A percentile compares a stretch with the other conserved stretches of the same genome.
These are phyloP conservation scores for Arthrocladium fulminans DNA, from an alignment of 2,329 filamentous ascomycete species.

Conservation along the genomic window DNA sequence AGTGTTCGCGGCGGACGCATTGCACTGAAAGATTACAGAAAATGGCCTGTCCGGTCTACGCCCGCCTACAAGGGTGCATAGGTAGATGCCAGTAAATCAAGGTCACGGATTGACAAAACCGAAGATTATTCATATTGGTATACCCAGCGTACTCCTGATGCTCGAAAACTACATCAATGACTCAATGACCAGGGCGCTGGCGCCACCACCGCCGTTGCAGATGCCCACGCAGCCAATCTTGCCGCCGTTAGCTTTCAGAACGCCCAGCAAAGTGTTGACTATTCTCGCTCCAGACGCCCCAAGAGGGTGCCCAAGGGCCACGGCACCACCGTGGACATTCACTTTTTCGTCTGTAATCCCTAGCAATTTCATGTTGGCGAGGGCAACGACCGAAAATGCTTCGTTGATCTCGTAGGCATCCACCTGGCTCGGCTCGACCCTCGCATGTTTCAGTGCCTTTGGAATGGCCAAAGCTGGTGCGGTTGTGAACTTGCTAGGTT, in stretches of 20 bases:
- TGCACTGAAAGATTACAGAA: too few relatives aligned
- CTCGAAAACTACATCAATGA: conserved; percentile 29
- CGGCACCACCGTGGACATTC: conserved; percentile 89
- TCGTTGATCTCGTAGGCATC: conserved; percentile 99
- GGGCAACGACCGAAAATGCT: conserved; percentile 91
- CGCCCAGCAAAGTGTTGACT: conserved; percentile 77
- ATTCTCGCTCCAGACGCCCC: conserved; percentile 92
- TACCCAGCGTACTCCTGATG: not conserved
- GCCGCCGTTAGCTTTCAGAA: conserved; percentile 79
- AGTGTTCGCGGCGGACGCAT: not conserved
- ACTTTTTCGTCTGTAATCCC: conserved; percentile 72
- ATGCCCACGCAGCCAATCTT: conserved; percentile 93
- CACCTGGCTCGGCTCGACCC: conserved; percentile 64
- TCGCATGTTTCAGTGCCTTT: conserved; percentile 93
- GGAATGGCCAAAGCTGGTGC: conserved; percentile 89
- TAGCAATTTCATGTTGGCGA: conserved; percentile 93
- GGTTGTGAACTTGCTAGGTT: conserved; percentile 91
- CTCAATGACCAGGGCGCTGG: conserved; percentile 88
- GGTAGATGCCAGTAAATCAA: not conserved
- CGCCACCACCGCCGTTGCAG: conserved; percentile 95
- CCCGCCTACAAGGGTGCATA: too few relatives aligned
- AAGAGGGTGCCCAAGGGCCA: conserved; percentile 90
- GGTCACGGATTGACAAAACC: not conserved
- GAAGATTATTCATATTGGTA: not conserved
- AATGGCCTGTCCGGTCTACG: too few relatives aligned